Evolutionary conservation across 1,139 yeast species (phyloP).

Genomic region (Hyphopichia wangnamkhiaoensis): DNA sequence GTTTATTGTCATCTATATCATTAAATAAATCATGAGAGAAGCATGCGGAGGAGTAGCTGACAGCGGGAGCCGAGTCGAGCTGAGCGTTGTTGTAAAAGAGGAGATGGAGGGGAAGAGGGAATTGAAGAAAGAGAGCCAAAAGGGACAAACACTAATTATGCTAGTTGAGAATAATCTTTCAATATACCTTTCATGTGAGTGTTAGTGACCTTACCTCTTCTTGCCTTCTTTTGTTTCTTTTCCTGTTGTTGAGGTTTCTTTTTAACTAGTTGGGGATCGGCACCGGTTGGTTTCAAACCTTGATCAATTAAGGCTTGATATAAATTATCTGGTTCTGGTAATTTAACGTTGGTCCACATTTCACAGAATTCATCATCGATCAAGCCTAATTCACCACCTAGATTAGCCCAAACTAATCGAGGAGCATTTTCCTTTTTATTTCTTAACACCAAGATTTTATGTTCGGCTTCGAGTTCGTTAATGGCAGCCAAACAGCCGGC

Average conservation of each 20-base stretch:
- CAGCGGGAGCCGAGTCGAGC: no score
- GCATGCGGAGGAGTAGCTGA: no score
- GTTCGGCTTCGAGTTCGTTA: slow-evolving; percentile 71
- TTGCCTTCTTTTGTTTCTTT: slow-evolving; percentile 86
- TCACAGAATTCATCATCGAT: slow-evolving; percentile 81
- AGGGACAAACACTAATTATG: slow-evolving; percentile 15
- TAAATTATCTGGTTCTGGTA: slow-evolving; percentile 76
- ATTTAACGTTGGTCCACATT: slow-evolving; percentile 76
- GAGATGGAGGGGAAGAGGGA: background rate
- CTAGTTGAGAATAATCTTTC: slow-evolving; percentile 69
- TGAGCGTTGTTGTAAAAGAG: background rate
- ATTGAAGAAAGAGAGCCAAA: background rate
- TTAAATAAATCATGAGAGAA: no score
- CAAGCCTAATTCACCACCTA: slow-evolving; percentile 69
- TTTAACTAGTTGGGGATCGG: slow-evolving; percentile 88
- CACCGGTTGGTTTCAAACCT: slow-evolving; percentile 93
- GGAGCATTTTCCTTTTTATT: slow-evolving; percentile 94
- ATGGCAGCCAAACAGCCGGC: slow-evolving; percentile 82
- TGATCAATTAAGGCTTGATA: slow-evolving; percentile 78
- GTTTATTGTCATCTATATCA: no score
- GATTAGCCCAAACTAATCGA: slow-evolving; percentile 87
- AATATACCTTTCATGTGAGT: slow-evolving; percentile 95
- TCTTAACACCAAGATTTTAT: slow-evolving; percentile 77
- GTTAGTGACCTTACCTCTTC: slow-evolving; percentile 92
- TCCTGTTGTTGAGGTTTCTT: slow-evolving; percentile 61